A percentile compares a stretch with the other conserved stretches of the same genome.
These are phyloP conservation scores for Boletus pseudo-olivaceus DNA, from an alignment of 768 basidiomycete species.

Conservation along the genomic window DNA sequence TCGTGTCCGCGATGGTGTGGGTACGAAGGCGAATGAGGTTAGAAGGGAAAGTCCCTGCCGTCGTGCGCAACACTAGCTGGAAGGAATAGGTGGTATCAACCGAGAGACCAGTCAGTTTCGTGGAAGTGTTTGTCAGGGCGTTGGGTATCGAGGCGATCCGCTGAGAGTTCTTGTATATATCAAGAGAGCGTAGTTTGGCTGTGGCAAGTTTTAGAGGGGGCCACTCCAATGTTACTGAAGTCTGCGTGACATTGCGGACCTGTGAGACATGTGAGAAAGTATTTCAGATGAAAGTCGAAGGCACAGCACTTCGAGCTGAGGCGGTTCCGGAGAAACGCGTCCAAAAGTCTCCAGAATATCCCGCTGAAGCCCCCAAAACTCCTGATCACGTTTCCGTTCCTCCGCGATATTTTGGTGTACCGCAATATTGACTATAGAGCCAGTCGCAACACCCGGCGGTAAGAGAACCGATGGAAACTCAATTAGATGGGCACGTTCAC, in stretches of 20 bases:
- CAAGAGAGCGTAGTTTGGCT: slow-evolving; percentile 81
- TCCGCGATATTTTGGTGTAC: slow-evolving; percentile 85
- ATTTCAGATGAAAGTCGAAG: not conserved
- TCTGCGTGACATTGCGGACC: slow-evolving; percentile 94
- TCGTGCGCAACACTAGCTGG: slow-evolving; percentile 90
- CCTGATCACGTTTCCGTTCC: slow-evolving; percentile 74
- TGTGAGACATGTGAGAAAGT: slow-evolving; percentile 27
- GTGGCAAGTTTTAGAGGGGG: slow-evolving; percentile 79
- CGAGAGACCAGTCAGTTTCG: slow-evolving; percentile 79
- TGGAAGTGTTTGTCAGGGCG: slow-evolving; percentile 79
- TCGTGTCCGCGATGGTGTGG: slow-evolving; percentile 93
- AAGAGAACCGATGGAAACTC: slow-evolving; percentile 96
- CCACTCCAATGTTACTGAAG: slow-evolving; percentile 96
- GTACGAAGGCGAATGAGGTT: slow-evolving; percentile 81
- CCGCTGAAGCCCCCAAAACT: slow-evolving; percentile 83
- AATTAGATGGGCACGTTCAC: slow-evolving; percentile 92
- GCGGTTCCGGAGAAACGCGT: slow-evolving; percentile 58
- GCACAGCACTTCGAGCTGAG: slow-evolving; percentile 63
- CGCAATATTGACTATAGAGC: slow-evolving; percentile 96
- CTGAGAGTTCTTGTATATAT: slow-evolving; percentile 90
- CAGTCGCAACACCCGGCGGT: slow-evolving; percentile 87
- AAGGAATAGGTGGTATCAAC: slow-evolving; percentile 86
- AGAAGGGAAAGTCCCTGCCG: slow-evolving; percentile 86
- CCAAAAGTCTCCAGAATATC: slow-evolving; percentile 79
- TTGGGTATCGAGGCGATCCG: slow-evolving; percentile 84